A percentile compares a stretch with the other conserved stretches of the same genome.
Conservation (phyloP, 192 early-diverging fungal genomes). For the Allomyces javanicus region DNA sequence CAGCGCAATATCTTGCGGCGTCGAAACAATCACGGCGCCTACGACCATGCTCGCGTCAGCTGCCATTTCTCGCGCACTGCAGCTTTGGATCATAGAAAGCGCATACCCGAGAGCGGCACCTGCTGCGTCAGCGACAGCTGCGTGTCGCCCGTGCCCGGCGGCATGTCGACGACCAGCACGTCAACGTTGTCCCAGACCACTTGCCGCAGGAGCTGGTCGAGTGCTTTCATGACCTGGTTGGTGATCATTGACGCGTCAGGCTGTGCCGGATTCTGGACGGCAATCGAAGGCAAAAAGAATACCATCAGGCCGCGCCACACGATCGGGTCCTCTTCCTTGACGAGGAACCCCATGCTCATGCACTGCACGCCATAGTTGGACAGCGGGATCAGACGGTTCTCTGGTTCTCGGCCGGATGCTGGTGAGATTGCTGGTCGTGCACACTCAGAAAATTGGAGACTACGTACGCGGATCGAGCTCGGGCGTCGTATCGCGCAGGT, state of each 20-base stretch:
- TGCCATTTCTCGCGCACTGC: not conserved
- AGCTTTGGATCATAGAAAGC: no score
- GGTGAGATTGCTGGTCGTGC: slow-evolving; percentile 1
- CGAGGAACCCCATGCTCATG: slow-evolving; percentile 84
- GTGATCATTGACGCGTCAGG: not conserved
- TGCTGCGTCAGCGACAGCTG: slow-evolving; percentile 71
- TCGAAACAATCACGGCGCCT: slow-evolving; percentile 71
- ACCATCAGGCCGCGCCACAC: slow-evolving; percentile 87
- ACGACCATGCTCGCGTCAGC: not conserved
- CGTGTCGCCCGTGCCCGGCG: slow-evolving; percentile 81
- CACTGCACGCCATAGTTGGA: slow-evolving; percentile 69
- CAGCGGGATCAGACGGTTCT: slow-evolving; percentile 42
- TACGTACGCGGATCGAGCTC: not conserved
- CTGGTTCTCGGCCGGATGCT: slow-evolving; percentile 2
- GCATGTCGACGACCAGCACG: slow-evolving; percentile 71
- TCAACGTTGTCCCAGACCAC: slow-evolving; percentile 63
- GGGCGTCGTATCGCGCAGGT: slow-evolving; percentile 37
- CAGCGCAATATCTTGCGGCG: slow-evolving; percentile 77
- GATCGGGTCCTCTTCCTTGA: slow-evolving; percentile 47
- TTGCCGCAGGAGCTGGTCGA: slow-evolving; percentile 67
- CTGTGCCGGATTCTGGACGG: not conserved
- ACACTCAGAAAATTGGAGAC: not conserved
- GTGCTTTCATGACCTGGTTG: slow-evolving; percentile 58
- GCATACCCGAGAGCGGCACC: slow-evolving; percentile 35
- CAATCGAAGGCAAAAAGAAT: not conserved